Evolutionary conservation across 352 stramenopile genomes (phyloP), one percentile per base, ranked within the genome.

Genomic region (Pythium angustatum): DNA sequence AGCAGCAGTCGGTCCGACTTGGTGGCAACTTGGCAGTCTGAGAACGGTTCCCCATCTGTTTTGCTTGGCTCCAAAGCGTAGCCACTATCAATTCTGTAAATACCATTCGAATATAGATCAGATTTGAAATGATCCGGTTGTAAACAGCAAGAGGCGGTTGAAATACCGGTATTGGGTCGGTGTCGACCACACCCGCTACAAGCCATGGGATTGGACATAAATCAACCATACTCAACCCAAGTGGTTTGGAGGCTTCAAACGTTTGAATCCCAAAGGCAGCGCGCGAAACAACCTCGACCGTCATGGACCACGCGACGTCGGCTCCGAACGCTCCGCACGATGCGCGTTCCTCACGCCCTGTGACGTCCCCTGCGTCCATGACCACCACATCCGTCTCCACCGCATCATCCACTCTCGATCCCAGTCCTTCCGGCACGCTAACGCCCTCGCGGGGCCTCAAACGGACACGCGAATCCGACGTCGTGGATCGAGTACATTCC

Each of bases 381-480:
- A 38, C 57, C 11, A 4, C 31, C 11, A 50, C 26, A 1, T 19
- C 1, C 31, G 10, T 26, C 3, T 57, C 47, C 34, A 19, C 17
- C 3, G 2, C 11, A 17, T 44, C 45, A 17, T 64, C 45, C 57
- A 27, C 57, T 24, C n/a, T n/a, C 28, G 3, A 3, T 22, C 28
- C 30, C 12, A 31, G 27, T 17, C n/a, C 57, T 24, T 34, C 45
- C 34, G 1, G 12, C 17, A 17, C 9, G 1, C 24, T 51, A n/a
- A 38, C 36, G 27, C 58, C 58, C 11, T 54, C 48, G 17, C 38
- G 49, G 19, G 36, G 48, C 48, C 48, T 66, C 58, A 66, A 66
- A 59, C 58, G 58, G 12, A 21, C 49, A 17, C 48, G 48, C 38
- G 58, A 59, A 34, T 11, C 17, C 21, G 55, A 54, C 28, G 17